Conservation (phyloP, 768 basidiomycete genomes). For the Galerina marginata region DNA sequence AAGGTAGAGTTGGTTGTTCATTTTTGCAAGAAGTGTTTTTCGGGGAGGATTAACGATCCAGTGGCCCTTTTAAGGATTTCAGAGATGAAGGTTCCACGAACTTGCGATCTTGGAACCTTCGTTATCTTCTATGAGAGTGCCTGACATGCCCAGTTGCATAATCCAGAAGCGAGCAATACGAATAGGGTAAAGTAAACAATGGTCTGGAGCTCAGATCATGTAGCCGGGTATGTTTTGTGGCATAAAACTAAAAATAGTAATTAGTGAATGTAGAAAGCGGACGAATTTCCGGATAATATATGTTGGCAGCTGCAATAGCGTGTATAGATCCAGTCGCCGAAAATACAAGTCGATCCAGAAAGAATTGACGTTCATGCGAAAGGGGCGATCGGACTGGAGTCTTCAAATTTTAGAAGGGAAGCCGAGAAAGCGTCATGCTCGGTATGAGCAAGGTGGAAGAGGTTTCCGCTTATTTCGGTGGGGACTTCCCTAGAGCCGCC, state of each 20-base stretch:
- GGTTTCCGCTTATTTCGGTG: conserved; percentile 27
- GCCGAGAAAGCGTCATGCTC: conserved; percentile 17
- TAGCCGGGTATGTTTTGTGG: conserved; percentile 21
- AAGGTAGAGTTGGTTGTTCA: conserved; percentile 43
- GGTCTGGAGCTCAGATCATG: conserved; percentile 19
- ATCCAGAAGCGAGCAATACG: conserved; percentile 24
- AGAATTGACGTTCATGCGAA: conserved; percentile 25
- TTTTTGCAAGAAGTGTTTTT: conserved; percentile 19
- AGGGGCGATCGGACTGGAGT: conserved; percentile 13
- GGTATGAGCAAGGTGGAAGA: conserved; percentile 16
- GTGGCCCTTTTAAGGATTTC: not conserved
- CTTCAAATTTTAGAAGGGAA: conserved; percentile 19
- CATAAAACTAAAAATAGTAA: conserved; percentile 25
- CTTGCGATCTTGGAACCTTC: conserved; percentile 9
- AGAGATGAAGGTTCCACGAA: conserved; percentile 15
- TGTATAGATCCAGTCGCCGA: conserved; percentile 11
- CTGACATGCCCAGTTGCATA: conserved; percentile 26
- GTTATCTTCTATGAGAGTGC: conserved; percentile 25
- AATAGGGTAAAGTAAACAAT: conserved; percentile 25
- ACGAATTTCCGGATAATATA: conserved; percentile 21
- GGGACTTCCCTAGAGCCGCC: conserved; percentile 9
- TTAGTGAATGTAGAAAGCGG: conserved; percentile 11
- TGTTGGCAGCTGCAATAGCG: conserved; percentile 7
- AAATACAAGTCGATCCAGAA: conserved; percentile 21
- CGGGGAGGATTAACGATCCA: not conserved